These are phyloP conservation scores for Hevea brasiliensis DNA, from an alignment of 345 rosid species.

Conservation along the genomic window DNA sequence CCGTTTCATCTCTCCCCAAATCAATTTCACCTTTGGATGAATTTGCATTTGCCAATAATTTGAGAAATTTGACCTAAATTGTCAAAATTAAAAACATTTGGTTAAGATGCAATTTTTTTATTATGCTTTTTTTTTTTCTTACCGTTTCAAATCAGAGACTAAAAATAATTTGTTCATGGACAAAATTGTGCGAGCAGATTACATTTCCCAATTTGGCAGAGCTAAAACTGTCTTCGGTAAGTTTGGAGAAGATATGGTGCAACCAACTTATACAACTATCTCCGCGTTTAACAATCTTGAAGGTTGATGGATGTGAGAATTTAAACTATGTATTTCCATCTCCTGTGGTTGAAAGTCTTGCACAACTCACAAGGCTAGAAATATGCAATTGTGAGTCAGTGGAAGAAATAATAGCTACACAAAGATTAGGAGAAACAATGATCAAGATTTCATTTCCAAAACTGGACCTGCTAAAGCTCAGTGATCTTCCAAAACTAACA, in stretches of 20 bases:
- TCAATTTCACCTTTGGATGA: too few relatives aligned
- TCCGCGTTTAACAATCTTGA: neutral
- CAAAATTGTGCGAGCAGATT: conserved; percentile 8
- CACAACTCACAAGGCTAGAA: neutral
- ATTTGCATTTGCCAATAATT: too few relatives aligned
- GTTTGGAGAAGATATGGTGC: conserved; percentile 6
- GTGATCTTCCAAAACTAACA: neutral
- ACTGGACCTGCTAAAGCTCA: neutral
- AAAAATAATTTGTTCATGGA: neutral
- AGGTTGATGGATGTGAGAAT: neutral
- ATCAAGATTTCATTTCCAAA: neutral
- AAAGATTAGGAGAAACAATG: neutral
- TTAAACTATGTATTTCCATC: conserved; percentile 6
- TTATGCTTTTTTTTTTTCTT: too few relatives aligned
- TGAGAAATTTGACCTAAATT: too few relatives aligned
- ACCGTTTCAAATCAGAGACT: neutral
- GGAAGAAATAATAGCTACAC: neutral
- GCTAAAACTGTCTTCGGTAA: neutral
- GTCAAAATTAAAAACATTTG: too few relatives aligned
- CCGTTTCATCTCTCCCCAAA: too few relatives aligned
- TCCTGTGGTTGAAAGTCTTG: conserved; percentile 2
- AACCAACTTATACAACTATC: neutral
- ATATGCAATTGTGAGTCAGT: neutral
- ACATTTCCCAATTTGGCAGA: neutral
- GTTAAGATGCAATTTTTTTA: too few relatives aligned